A percentile compares a stretch with the other conserved stretches of the same genome.
phyloP scores from a whole-genome alignment of 495 filamentous ascomycete species.

The Penicillium chermesinum region DNA sequence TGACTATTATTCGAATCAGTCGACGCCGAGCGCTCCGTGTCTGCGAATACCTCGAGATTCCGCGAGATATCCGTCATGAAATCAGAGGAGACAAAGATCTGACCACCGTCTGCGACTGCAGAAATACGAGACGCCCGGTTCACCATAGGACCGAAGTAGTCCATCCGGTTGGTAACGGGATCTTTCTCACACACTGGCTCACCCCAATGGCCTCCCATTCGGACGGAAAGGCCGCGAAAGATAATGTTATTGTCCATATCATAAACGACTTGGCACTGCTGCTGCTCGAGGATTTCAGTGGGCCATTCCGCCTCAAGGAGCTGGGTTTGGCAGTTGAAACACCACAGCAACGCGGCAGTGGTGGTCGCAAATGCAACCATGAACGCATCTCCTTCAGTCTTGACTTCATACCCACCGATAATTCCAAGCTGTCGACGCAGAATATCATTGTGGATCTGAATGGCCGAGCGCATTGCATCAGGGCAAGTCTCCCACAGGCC shows the following conservation, averaged over 20 bases:
- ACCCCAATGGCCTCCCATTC: slow-evolving; percentile 97
- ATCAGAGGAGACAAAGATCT: slow-evolving; percentile 93
- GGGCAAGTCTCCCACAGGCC: slow-evolving; percentile 95
- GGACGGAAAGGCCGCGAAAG: slow-evolving; percentile 86
- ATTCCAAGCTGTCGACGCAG: slow-evolving; percentile 90
- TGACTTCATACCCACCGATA: slow-evolving; percentile 97
- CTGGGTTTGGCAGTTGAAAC: slow-evolving; percentile 84
- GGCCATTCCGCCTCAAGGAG: slow-evolving; percentile 90
- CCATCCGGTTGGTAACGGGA: slow-evolving; percentile 95
- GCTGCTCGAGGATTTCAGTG: slow-evolving; percentile 80
- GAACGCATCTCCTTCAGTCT: slow-evolving; percentile 99
- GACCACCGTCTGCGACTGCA: slow-evolving; percentile 90
- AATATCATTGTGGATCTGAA: slow-evolving; percentile 92
- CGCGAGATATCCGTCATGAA: slow-evolving; percentile 95
- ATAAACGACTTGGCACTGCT: slow-evolving; percentile 71
- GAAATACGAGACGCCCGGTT: slow-evolving; percentile 93
- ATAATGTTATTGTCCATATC: slow-evolving; percentile 87
- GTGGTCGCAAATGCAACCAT: slow-evolving; percentile 98
- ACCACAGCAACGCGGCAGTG: slow-evolving; percentile 90
- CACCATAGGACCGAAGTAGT: slow-evolving; percentile 99
- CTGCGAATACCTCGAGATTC: slow-evolving; percentile 77
- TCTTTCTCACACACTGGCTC: slow-evolving; percentile 91
- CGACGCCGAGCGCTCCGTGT: slow-evolving; percentile 64
- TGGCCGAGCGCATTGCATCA: slow-evolving; percentile 88
- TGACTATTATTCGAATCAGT: slow-evolving; percentile 72